Base-by-base conservation (phyloP, 805 yeast species). In the Candida sakaeoensis region DNA sequence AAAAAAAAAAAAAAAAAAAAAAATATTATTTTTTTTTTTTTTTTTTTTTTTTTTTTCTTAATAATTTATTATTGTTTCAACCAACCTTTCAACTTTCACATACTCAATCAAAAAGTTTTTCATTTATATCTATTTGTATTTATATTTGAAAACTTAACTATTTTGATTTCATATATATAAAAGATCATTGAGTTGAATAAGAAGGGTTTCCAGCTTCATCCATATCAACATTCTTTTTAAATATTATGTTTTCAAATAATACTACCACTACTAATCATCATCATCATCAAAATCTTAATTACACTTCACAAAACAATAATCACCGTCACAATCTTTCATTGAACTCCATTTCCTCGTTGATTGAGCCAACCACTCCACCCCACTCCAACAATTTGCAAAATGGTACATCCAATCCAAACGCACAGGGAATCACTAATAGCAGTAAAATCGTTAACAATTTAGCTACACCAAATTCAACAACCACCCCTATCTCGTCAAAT, bases 351-450 rank as follows among this genome's bases (percentile, higher is more conserved):
- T 55, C 57, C 17, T 72, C 78, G 16, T 43, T 74, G 27, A 63
- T 71, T 19, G 80, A 74, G 48, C 80, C 80, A 7, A 59, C 74
- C 29, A 74, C 80, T 3, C 80, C 80, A 2, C 77, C 32, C 5
- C 32, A 28, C 16, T 28, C 32, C 9, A 28, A 10, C 12, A 26
- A 26, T 9, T 12, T 26, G 6, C 29, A 12, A 5, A 26, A 26
- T 26, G n/a, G n/a, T 13, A n/a, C 24, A 21, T 26, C 9, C 79
- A 15, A 47, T 38, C n/a, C n/a, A n/a, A n/a, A n/a, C n/a, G n/a
- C n/a, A n/a, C 40, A 41, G 34, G 6, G 25, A 16, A 8, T 9
- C 12, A 31, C 6, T 8, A 32, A 32, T 27, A 26, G 19, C 27
- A 13, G 14, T 12, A 28, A 28, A 28, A 28, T 28, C 6, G 10